phyloP scores from a whole-genome alignment of 2,329 filamentous ascomycete species.

The Mycosphaerella sp. region DNA sequence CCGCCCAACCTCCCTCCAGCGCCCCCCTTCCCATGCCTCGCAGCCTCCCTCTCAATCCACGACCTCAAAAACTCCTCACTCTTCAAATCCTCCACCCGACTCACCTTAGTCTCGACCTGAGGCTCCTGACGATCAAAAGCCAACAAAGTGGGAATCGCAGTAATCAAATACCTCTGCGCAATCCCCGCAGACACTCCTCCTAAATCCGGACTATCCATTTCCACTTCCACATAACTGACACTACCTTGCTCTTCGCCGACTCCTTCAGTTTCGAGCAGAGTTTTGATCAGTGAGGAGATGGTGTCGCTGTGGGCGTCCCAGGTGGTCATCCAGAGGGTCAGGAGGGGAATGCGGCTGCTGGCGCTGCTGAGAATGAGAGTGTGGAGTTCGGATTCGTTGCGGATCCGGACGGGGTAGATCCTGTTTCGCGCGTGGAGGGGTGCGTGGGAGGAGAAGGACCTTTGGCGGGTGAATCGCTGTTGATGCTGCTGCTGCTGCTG shows the following conservation, averaged over 20 bases:
- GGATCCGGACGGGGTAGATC: conserved; percentile 37
- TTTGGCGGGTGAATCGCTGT: no score
- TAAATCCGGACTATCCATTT: conserved; percentile 43
- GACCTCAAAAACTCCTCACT: conserved; percentile 39
- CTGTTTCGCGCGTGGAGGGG: conserved; percentile 29
- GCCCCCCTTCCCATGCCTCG: conserved; percentile 41
- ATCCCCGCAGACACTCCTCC: conserved; percentile 32
- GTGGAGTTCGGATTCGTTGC: conserved; percentile 43
- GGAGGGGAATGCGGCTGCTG: conserved; percentile 39
- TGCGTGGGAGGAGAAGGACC: conserved; percentile 19
- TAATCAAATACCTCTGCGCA: conserved; percentile 41
- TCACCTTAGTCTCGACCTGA: conserved; percentile 43
- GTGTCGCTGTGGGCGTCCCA: conserved; percentile 43
- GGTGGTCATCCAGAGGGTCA: conserved; percentile 47
- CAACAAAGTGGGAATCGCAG: conserved; percentile 44
- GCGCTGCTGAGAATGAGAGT: conserved; percentile 45
- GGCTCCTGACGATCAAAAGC: conserved; percentile 47
- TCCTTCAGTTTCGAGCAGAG: conserved; percentile 40
- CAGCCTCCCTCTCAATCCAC: conserved; percentile 46
- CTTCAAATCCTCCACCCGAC: conserved; percentile 41
- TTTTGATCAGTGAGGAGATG: conserved; percentile 39
- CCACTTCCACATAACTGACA: conserved; percentile 44
- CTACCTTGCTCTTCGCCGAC: conserved; percentile 42
- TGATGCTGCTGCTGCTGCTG: no score
- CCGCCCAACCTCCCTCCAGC: conserved; percentile 39